Percentiles rank a stretch among this genome's conserved stretches.
Evolutionary conservation across 1,284 basidiomycete species (phyloP).

Genomic region (Ceratobasidium sp.): DNA sequence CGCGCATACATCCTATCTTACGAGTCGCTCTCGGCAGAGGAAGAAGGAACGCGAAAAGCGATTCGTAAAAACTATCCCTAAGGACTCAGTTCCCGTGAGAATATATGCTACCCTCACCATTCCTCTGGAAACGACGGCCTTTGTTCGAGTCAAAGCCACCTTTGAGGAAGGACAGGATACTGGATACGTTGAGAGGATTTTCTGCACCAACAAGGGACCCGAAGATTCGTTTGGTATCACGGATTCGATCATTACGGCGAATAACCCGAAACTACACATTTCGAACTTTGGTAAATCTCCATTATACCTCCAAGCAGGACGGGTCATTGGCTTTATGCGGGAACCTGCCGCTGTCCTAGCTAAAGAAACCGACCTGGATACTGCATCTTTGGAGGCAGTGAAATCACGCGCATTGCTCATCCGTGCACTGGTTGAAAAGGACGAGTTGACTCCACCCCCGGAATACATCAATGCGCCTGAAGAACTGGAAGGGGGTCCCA

Average conservation of each 20-base stretch:
- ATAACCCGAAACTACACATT: constrained; percentile 49
- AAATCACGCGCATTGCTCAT: background rate
- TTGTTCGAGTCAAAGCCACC: background rate
- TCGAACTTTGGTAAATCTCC: constrained; percentile 51
- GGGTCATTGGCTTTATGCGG: constrained; percentile 48
- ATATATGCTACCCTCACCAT: background rate
- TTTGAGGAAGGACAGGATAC: background rate
- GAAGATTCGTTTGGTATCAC: constrained; percentile 45
- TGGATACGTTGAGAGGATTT: background rate
- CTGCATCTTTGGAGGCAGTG: background rate
- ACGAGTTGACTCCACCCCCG: background rate
- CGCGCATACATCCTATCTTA: background rate
- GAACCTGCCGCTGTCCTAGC: constrained; percentile 43
- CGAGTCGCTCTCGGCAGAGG: background rate
- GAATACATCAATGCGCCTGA: too few relatives aligned
- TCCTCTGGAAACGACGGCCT: background rate
- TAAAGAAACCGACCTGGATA: background rate
- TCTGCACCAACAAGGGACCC: background rate
- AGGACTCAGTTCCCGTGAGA: background rate
- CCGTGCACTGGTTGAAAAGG: constrained; percentile 47
- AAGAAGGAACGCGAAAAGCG: background rate
- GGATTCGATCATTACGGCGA: constrained; percentile 49
- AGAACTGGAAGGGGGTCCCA: constrained; percentile 49
- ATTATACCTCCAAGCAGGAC: constrained; percentile 49
- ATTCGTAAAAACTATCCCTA: background rate